Percentiles rank a stretch among this genome's conserved stretches.
phyloP scores from a whole-genome alignment of 495 filamentous ascomycete genomes.

The Hyaloscypha hepaticicola region DNA sequence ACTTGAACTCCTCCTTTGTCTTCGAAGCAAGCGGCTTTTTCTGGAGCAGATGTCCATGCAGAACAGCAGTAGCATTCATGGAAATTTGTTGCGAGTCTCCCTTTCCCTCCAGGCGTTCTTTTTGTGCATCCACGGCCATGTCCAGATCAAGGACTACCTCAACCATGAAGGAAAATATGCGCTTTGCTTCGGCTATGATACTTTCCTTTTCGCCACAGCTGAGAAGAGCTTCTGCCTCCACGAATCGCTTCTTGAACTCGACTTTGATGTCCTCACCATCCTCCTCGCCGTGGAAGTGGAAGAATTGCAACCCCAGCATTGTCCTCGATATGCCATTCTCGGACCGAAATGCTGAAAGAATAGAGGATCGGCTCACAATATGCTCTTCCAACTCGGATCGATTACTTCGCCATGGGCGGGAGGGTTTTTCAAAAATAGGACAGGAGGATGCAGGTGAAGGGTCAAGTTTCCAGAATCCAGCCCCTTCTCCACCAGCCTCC shows the following conservation, averaged over 20 bases:
- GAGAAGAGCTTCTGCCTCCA: slow-evolving; percentile 40
- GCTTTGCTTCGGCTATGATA: slow-evolving; percentile 45
- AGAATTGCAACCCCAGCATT: slow-evolving; percentile 33
- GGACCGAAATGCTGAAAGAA: slow-evolving; percentile 3
- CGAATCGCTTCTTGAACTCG: slow-evolving; percentile 41
- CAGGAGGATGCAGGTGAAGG: slow-evolving; percentile 20
- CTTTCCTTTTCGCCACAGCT: slow-evolving; percentile 44
- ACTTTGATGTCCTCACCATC: slow-evolving; percentile 43
- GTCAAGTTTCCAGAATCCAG: slow-evolving; percentile 42
- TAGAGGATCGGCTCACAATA: not conserved
- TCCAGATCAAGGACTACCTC: slow-evolving; percentile 43
- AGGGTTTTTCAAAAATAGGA: no score
- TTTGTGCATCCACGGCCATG: slow-evolving; percentile 14
- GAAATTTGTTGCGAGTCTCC: no score
- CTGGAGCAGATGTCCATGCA: no score
- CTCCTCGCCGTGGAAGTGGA: slow-evolving; percentile 34
- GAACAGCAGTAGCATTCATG: no score
- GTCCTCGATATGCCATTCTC: not conserved
- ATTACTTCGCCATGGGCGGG: slow-evolving; percentile 1
- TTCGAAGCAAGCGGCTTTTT: no score
- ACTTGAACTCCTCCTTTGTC: not conserved
- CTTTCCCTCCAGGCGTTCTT: not conserved
- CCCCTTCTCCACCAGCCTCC: slow-evolving; percentile 41
- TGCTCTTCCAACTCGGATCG: not conserved
- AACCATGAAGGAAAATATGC: slow-evolving; percentile 43